Base-by-base conservation (phyloP, 1,139 yeast genomes). In the Spathaspora jeffriesii region DNA sequence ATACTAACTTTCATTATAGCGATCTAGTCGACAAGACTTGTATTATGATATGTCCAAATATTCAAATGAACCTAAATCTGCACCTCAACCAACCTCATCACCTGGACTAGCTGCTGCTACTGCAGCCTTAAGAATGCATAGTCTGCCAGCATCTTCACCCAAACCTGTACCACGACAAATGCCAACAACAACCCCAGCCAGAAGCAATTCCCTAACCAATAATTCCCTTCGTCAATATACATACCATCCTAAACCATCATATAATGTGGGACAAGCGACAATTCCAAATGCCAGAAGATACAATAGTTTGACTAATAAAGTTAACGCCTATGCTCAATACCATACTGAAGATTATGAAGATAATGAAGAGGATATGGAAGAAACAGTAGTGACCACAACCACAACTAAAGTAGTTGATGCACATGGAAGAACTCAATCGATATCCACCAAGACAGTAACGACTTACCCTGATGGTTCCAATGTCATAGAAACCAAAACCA, bases 91-190 rank as follows among this genome's bases (percentile, higher is more conserved):
- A 27, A 49, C 61, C 18, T 67, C 59, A 47, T 63, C 69, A 22
- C 55, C 65, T 23, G 80, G 79, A 21, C 76, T 77, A 14, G 65
- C 57, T 50, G 78, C 79, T 1, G 79, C 79, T 1, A 79, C 79
- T 2, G 51, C 62, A 44, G 80, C 80, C 6, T 56, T 73, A 31
- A 60, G 69, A 50, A 59, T 67, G 52, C 76, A 71, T 54, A 45
- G 51, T 17, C 39, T 46, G 11, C 56, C 56, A 13, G 42, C 46
- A 56, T 61, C 52, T 53, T 54, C 41, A 22, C 53, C 51, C 34
- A 50, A 46, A 20, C 53, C 42, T n/a, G 53, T 43, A 18, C 51
- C 56, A 43, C 53, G 47, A n/a, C n/a, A n/a, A n/a, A n/a, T n/a
- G n/a, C n/a, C n/a, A 36, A 48, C 44, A 40, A 14, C 49, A 52